These are phyloP conservation scores for Sabuloglossum arenarium DNA, from an alignment of 495 filamentous ascomycete genomes.

Conservation along the genomic window DNA sequence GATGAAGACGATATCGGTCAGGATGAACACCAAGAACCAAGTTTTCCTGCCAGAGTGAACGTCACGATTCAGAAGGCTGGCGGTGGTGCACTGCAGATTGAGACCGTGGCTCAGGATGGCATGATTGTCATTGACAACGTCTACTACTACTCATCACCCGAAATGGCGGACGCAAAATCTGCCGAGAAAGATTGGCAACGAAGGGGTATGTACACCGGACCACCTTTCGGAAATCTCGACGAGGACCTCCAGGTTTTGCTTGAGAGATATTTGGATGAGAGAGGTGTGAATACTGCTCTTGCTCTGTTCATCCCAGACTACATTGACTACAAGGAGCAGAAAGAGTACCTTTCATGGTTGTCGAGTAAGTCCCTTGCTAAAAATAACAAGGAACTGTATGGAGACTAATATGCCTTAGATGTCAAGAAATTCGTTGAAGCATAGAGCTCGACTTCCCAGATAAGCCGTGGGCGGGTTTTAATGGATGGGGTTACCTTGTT, in stretches of 20 bases:
- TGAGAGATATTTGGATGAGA: constrained; percentile 87
- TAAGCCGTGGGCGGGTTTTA: background rate
- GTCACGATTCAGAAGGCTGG: constrained; percentile 69
- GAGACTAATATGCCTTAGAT: background rate
- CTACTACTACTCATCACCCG: constrained; percentile 58
- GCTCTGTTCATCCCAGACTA: constrained; percentile 88
- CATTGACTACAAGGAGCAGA: constrained; percentile 97
- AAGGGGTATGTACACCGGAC: constrained; percentile 69
- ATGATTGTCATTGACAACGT: constrained; percentile 79
- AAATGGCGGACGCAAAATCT: constrained; percentile 42
- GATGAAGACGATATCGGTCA: constrained; percentile 17
- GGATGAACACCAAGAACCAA: constrained; percentile 26
- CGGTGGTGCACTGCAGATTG: constrained; percentile 66
- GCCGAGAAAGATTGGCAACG: constrained; percentile 47
- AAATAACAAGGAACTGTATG: background rate
- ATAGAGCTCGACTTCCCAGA: background rate
- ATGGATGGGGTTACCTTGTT: background rate
- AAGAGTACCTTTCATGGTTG: constrained; percentile 86
- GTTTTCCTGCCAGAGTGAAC: constrained; percentile 66
- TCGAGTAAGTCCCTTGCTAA: constrained; percentile 30
- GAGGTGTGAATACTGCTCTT: constrained; percentile 72
- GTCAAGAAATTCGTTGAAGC: background rate
- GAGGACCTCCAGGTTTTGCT: constrained; percentile 83
- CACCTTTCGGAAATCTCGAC: constrained; percentile 83
- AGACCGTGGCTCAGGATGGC: constrained; percentile 72